These are phyloP conservation scores for Botrytis porri DNA, from an alignment of 2,329 filamentous ascomycete genomes.

Conservation along the genomic window DNA sequence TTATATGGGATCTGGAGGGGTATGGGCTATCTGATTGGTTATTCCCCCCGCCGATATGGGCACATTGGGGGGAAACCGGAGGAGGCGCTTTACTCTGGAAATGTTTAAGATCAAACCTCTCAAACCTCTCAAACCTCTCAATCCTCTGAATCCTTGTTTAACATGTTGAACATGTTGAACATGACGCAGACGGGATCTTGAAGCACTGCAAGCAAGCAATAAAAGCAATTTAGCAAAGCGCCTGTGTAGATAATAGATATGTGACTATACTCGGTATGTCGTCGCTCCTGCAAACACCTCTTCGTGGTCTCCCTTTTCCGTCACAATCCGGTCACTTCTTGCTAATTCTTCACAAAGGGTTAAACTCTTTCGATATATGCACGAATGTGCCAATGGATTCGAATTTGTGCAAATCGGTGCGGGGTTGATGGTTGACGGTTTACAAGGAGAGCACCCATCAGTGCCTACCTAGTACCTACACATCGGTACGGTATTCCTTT, in stretches of 20 bases:
- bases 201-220: neutral
- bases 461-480: too few relatives aligned
- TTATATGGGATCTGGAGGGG: neutral
- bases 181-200: slow-evolving; percentile 5
- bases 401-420: neutral
- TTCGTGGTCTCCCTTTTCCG: neutral
- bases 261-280: neutral
- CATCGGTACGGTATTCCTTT: too few relatives aligned
- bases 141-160: neutral
- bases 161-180: neutral
- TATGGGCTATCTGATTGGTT: fast-evolving
- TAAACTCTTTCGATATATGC: neutral
- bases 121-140: too few relatives aligned
- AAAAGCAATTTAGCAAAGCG: neutral
- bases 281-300: slow-evolving; percentile 5
- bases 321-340: neutral
- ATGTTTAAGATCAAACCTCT: neutral
- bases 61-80: neutral
- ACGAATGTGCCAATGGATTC: neutral
- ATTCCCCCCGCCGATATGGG: neutral
- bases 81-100: neutral
- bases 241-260: neutral
- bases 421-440: neutral
- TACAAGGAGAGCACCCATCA: too few relatives aligned
- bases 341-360: neutral